Percentiles rank a stretch among this genome's conserved stretches.
Conservation (phyloP, 2,329 filamentous ascomycete genomes). For the Fusarium mangiferae region DNA sequence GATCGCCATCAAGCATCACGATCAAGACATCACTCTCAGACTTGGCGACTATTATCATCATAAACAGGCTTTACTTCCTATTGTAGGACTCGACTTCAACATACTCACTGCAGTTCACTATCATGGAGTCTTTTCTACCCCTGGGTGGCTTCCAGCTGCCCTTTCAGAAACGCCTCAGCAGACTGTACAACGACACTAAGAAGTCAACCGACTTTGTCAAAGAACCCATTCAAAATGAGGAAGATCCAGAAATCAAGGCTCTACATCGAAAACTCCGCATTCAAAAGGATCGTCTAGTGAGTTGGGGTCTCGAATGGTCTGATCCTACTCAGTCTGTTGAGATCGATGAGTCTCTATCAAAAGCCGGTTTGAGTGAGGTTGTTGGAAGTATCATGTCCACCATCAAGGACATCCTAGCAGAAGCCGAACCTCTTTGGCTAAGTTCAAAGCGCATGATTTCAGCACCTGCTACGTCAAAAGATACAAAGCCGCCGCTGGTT, state of each 20-base stretch:
- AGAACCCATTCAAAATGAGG: constrained; percentile 68
- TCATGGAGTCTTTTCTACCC: constrained; percentile 64
- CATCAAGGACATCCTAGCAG: constrained; percentile 81
- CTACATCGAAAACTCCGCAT: constrained; percentile 82
- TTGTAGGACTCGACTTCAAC: background rate
- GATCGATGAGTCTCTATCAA: constrained; percentile 76
- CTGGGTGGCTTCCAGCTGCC: constrained; percentile 64
- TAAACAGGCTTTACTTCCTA: background rate
- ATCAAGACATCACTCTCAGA: constrained; percentile 20
- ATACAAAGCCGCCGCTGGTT: constrained; percentile 66
- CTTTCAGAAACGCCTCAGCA: constrained; percentile 71
- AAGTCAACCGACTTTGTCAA: constrained; percentile 79
- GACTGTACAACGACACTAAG: constrained; percentile 85
- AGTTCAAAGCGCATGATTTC: constrained; percentile 62
- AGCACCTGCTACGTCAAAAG: constrained; percentile 55
- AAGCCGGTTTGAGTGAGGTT: constrained; percentile 79
- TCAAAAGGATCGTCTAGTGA: constrained; percentile 81
- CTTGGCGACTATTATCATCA: background rate
- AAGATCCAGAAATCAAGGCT: constrained; percentile 75
- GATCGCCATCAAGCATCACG: constrained; percentile 25
- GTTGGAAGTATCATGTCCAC: constrained; percentile 83
- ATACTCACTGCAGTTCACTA: background rate
- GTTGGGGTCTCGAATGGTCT: constrained; percentile 85
- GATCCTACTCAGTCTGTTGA: constrained; percentile 75
- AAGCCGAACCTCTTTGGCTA: constrained; percentile 78